These are phyloP conservation scores for Aureoboletus auriporus DNA, from an alignment of 768 basidiomycete species.

Conservation along the genomic window DNA sequence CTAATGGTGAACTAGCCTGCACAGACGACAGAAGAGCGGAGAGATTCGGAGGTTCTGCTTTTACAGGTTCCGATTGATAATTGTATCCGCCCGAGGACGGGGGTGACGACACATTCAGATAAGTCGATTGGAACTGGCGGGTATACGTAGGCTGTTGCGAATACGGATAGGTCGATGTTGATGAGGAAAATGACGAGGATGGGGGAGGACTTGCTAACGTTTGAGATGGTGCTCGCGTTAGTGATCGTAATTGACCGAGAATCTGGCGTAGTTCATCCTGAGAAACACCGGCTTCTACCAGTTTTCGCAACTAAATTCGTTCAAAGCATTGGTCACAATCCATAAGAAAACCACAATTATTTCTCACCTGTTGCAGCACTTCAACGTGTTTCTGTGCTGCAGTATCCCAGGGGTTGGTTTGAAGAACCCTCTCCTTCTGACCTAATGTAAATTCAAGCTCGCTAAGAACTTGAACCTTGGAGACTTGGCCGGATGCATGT, in stretches of 20 bases:
- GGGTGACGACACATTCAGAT: conserved; percentile 31
- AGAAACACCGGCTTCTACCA: conserved; percentile 78
- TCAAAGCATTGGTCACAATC: conserved; percentile 4
- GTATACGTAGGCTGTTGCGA: conserved; percentile 30
- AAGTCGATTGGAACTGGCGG: conserved; percentile 26
- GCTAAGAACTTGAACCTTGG: conserved; percentile 75
- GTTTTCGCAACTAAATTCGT: conserved; percentile 50
- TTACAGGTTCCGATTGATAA: conserved; percentile 24
- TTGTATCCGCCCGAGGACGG: conserved; percentile 25
- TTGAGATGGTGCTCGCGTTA: conserved; percentile 46
- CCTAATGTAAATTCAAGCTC: conserved; percentile 80
- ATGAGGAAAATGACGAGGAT: conserved; percentile 19
- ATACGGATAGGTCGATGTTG: conserved; percentile 27
- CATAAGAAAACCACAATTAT: not conserved
- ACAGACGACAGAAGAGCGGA: conserved; percentile 27
- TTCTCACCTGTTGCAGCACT: conserved; percentile 75
- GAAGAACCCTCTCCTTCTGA: conserved; percentile 72
- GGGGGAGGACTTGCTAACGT: conserved; percentile 25
- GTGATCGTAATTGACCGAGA: conserved; percentile 59
- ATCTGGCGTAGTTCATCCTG: conserved; percentile 79
- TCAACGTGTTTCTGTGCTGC: conserved; percentile 66
- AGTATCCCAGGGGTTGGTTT: conserved; percentile 70
- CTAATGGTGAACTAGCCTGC: conserved; percentile 19
- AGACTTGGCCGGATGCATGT: conserved; percentile 47
- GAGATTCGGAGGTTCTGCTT: conserved; percentile 30